Base-by-base conservation (phyloP, 768 basidiomycete genomes). In the Cystobasidium tubakii region DNA sequence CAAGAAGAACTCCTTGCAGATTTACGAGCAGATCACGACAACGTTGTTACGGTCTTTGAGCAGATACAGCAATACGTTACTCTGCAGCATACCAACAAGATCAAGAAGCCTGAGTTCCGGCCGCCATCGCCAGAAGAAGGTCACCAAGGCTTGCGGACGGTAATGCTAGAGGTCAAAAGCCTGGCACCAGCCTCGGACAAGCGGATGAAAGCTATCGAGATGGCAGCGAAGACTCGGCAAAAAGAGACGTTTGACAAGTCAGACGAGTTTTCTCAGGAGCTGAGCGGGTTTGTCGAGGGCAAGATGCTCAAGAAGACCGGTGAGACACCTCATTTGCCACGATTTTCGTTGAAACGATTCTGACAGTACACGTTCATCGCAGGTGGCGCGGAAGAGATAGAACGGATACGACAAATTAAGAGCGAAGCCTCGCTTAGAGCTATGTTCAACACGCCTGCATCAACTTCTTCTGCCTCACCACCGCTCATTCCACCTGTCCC, bases 231-330 rank as follows among this genome's bases (percentile, higher is more conserved):
- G 83, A 86, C 84, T 75, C 82, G 95, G 66, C 86, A 91, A 82
- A 87, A 86, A 82, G 90, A 93, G 80, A 84, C 81, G n/a, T 12
- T 19, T 12, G 76, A 67, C 62, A 85, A 86, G 73, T 85, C 88
- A 54, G 92, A 96, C 81, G 92, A 91, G 77, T 87, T 97, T 81
- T 86, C 91, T 77, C 84, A 85, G 17, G 95, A 98, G 83, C 80
- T 99, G 77, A 81, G 83, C 55, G 91, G 90, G 2, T 97, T 98
- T 81, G 93, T 99, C 66, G 85, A 83, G 2, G 87, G 88, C 75
- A 90, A 90, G 84, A 93, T 89, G 83, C 82, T 99, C 81, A 91
- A 87, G 84, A 89, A 92, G 90, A 99, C 94, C 21, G 95, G 94
- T 94, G 92, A 17, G 89, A 91, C 27, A 91, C 94, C 81, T 92